These are phyloP conservation scores for Avena eriantha DNA, from an alignment of 176 grass and related monocot genomes.

Conservation along the genomic window DNA sequence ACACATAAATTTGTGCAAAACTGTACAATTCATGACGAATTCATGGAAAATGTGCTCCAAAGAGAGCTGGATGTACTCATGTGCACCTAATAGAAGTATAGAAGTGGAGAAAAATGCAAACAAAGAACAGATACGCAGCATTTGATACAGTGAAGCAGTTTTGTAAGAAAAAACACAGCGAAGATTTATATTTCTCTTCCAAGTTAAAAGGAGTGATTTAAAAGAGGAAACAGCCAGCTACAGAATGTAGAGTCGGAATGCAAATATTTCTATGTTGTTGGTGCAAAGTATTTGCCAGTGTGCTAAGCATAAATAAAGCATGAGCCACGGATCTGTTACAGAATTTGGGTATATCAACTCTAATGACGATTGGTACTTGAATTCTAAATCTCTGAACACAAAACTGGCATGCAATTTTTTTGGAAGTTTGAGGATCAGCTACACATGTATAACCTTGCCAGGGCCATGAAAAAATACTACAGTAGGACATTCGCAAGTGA, in stretches of 20 bases:
- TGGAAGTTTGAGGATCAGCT: neutral
- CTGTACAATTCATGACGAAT: neutral
- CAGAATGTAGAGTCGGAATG: neutral
- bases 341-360: slow-evolving; percentile 11
- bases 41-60: no score
- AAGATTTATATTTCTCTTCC: neutral
- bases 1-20: neutral
- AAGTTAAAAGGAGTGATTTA: neutral
- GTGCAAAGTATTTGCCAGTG: slow-evolving; percentile 9
- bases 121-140: neutral
- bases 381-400: slow-evolving; percentile 21
- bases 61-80: neutral
- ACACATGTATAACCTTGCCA: slow-evolving; percentile 36
- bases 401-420: slow-evolving; percentile 22
- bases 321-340: neutral
- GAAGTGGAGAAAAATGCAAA: neutral
- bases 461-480: slow-evolving; percentile 34
- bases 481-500: slow-evolving; percentile 6
- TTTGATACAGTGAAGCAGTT: neutral
- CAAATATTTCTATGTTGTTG: neutral
- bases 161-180: neutral
- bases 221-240: neutral
- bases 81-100: neutral
- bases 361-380: neutral
- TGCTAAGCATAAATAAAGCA: neutral